Base-by-base conservation (phyloP, 768 basidiomycete genomes). In the Cystobasidium onofrii region DNA sequence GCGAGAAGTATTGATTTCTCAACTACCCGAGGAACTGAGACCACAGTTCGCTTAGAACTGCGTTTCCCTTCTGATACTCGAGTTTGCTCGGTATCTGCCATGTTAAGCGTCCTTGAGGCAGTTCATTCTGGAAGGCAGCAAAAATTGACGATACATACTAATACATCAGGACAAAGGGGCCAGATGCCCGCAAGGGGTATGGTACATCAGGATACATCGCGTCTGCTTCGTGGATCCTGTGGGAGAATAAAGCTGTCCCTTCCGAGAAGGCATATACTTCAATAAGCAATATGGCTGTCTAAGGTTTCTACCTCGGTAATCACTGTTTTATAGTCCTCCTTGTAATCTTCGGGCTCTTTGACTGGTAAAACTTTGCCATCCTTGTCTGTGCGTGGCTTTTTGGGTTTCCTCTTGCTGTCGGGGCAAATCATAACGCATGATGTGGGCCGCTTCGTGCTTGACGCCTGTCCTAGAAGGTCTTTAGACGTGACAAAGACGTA, bases 401-500 rank as follows among this genome's bases (percentile, higher is more conserved):
- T 55, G 33, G 69, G 69, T n/a, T 55, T 36, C 18, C 69, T 54
- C 29, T 71, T 71, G 31, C 33, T 57, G 33, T 71, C 54, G 1
- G 69, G 69, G 44, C 69, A 71, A 34, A 98, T 85, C 87, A 99
- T 90, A 3, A 99, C 94, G 81, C 94, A 97, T 77, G 92, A 95
- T 62, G 96, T 99, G 39, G 96, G 95, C 77, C 96, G 88, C 83
- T 99, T 99, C 54, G 96, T 99, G 64, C 91, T 90, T 80, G 92
- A 92, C 20, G 94, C 91, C 77, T 90, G 88, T 0, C 96, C 96
- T 33, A 99, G 88, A 80, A 95, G 92, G 82, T 98, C 96, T 80
- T 95, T 96, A 1, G 90, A 93, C 1, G 88, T 79, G 17, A 94
- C 90, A 80, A 92, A 94, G 62, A 93, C 85, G 79, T 93, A 95